Conservation (phyloP, 345 rosid genomes). For the Stellera chamaejasme region DNA sequence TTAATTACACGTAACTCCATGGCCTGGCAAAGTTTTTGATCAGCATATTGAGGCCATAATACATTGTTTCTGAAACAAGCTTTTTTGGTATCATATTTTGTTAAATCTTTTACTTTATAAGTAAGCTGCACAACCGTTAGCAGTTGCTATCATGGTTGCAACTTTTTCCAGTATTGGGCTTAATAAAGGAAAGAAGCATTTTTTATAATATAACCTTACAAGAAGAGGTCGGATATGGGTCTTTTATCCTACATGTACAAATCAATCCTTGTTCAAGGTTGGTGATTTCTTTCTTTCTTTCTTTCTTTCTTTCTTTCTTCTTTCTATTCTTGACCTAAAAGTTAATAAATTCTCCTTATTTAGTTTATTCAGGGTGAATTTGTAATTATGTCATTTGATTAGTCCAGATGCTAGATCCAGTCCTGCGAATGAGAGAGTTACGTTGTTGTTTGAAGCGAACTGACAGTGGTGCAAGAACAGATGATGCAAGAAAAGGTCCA, state of each 20-base stretch:
- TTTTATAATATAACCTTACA: too few species aligned
- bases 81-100: too few species aligned
- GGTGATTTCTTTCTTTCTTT: neutral
- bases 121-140: too few species aligned
- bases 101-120: too few species aligned
- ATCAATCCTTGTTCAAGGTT: neutral
- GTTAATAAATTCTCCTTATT: neutral
- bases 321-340: neutral
- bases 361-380: neutral
- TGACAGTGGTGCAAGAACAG: slow-evolving; percentile 8
- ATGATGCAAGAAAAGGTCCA: slow-evolving; percentile 13
- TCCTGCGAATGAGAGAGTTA: slow-evolving; percentile 22
- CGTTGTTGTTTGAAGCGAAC: slow-evolving; percentile 21
- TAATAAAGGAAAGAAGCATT: too few species aligned
- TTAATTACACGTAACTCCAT: too few species aligned
- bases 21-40: too few species aligned
- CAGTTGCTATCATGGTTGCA: too few species aligned
- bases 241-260: neutral
- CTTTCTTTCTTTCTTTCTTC: neutral
- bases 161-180: too few species aligned
- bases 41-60: too few species aligned
- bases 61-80: too few species aligned
- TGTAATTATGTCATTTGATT: neutral
- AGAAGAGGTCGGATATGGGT: too few species aligned
- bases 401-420: slow-evolving; percentile 47